These are phyloP conservation scores for Dendrobium catenatum DNA, from an alignment of 106 monocot species.

Conservation along the genomic window DNA sequence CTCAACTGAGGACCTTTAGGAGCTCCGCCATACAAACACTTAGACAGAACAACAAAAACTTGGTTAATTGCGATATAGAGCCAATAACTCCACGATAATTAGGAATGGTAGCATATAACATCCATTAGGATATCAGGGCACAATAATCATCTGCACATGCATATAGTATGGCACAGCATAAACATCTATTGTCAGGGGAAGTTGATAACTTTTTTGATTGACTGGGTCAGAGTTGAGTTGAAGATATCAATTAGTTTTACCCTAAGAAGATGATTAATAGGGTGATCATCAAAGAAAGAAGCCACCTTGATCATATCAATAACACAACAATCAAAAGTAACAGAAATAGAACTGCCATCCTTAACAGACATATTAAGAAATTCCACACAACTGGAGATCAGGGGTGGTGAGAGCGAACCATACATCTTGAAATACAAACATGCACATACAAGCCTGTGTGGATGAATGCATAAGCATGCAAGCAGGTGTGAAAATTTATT, in stretches of 20 bases:
- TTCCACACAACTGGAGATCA: neutral
- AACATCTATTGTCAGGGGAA: neutral
- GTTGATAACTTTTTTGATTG: neutral
- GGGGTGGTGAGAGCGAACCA: neutral
- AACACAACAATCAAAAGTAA: neutral
- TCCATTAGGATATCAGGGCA: neutral
- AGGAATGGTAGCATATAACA: neutral
- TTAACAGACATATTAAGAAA: too few relatives aligned
- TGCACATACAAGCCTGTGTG: neutral
- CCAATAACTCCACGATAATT: neutral
- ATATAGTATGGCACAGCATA: neutral
- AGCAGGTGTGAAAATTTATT: neutral
- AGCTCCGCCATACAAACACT: slow-evolving; percentile 88
- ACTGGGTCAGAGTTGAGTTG: too few relatives aligned
- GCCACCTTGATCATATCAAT: neutral
- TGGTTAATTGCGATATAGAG: neutral
- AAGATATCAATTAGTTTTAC: neutral
- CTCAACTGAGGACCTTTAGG: slow-evolving; percentile 76
- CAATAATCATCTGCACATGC: neutral
- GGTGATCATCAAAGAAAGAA: neutral
- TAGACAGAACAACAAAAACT: neutral
- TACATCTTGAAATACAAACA: neutral
- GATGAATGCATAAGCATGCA: too few relatives aligned
- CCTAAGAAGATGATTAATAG: neutral
- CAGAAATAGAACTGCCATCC: neutral